Conservation (phyloP, 2,329 filamentous ascomycete genomes). For the Fusarium nisikadoi region DNA sequence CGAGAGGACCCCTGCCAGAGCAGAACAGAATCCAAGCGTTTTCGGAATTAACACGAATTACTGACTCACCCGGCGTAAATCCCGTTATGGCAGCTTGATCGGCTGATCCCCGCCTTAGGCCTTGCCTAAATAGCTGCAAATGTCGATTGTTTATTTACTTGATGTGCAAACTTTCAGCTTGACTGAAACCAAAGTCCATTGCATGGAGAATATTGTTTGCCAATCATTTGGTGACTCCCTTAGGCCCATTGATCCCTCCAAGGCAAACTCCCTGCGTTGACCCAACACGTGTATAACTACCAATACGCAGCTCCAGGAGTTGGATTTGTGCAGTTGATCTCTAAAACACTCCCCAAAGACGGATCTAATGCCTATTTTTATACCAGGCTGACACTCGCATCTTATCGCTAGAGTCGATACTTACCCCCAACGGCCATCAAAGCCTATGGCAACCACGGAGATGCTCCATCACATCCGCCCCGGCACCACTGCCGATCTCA, state of each 20-base stretch:
- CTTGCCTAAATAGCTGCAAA: background rate
- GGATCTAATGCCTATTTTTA: background rate
- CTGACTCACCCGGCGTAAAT: conserved; percentile 38
- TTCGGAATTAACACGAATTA: conserved; percentile 8
- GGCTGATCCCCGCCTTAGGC: background rate
- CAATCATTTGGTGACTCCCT: background rate
- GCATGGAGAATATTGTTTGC: background rate
- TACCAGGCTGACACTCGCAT: background rate
- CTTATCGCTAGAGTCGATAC: background rate
- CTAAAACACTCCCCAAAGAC: background rate
- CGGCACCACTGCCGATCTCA: conserved; percentile 47
- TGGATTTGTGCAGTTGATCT: background rate
- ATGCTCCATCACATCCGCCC: conserved; percentile 46
- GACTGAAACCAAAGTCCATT: background rate
- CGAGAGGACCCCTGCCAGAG: background rate
- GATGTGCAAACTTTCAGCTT: background rate
- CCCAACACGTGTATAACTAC: background rate
- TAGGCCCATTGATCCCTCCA: background rate
- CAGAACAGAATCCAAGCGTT: background rate
- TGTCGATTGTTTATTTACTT: background rate
- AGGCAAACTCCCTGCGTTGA: background rate
- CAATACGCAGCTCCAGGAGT: background rate
- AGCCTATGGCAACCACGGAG: conserved; percentile 20
- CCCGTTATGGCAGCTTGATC: conserved; percentile 24
- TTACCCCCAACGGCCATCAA: background rate